These are phyloP conservation scores for Coemansia sp. DNA, from an alignment of 192 early-diverging fungal genomes.

Conservation along the genomic window DNA sequence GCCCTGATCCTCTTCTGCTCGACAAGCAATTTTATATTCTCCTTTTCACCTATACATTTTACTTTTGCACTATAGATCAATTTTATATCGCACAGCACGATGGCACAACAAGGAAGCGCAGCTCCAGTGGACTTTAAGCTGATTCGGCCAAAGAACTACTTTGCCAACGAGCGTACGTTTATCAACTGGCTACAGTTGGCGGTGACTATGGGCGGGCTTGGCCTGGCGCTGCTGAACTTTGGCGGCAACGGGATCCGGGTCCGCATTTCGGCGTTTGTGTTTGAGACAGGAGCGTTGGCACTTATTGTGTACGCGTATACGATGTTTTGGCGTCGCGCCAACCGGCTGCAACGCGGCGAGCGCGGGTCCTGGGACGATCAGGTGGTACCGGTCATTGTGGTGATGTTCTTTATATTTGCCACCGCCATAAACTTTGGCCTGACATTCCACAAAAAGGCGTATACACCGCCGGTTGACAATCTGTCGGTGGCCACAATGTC, in stretches of 20 bases:
- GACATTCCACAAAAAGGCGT: constrained; percentile 57
- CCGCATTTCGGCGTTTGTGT: constrained; percentile 53
- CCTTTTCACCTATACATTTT: neutral
- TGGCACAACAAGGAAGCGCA: constrained; percentile 20
- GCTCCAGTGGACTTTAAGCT: constrained; percentile 49
- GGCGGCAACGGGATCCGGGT: constrained; percentile 52
- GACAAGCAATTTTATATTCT: neutral
- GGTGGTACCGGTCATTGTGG: constrained; percentile 44
- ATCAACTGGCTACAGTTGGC: constrained; percentile 78
- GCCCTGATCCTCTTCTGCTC: neutral
- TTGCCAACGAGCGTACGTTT: constrained; percentile 89
- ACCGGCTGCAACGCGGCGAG: constrained; percentile 50
- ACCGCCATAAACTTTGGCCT: constrained; percentile 58
- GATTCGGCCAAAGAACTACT: constrained; percentile 71
- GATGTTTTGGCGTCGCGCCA: constrained; percentile 52
- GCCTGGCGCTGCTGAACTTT: constrained; percentile 69
- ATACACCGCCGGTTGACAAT: constrained; percentile 47
- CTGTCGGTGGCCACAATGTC: constrained; percentile 61
- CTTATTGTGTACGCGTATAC: constrained; percentile 54
- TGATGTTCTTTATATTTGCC: constrained; percentile 52
- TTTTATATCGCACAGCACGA: constrained; percentile 3
- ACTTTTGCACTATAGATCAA: neutral
- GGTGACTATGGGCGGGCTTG: constrained; percentile 63
- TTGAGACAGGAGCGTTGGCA: constrained; percentile 49
- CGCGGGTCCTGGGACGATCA: constrained; percentile 55